These are phyloP conservation scores for Fusarium acutatum DNA, from an alignment of 2,329 filamentous ascomycete species.

Conservation along the genomic window DNA sequence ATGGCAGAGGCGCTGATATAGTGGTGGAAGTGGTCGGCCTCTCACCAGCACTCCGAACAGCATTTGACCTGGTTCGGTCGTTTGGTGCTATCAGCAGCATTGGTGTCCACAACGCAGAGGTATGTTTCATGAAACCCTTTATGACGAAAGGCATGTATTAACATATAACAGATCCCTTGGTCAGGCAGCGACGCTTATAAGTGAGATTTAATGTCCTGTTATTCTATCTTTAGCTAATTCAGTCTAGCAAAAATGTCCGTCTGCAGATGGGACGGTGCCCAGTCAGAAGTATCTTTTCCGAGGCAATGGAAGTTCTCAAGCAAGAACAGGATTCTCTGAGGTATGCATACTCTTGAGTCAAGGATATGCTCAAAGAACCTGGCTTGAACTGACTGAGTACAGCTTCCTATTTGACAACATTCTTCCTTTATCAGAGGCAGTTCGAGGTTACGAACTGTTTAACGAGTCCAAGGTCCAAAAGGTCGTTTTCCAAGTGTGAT, in stretches of 20 bases:
- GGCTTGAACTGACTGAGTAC: background rate
- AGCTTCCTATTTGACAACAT: constrained; percentile 81
- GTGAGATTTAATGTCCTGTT: constrained; percentile 43
- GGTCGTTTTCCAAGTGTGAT: constrained; percentile 64
- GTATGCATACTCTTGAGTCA: constrained; percentile 53
- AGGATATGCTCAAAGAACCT: background rate
- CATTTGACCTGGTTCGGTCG: constrained; percentile 74
- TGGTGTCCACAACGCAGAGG: constrained; percentile 78
- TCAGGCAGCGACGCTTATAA: constrained; percentile 68
- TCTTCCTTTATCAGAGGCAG: constrained; percentile 73
- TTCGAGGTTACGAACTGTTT: constrained; percentile 75
- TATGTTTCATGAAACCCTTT: too few relatives aligned
- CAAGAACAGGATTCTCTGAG: constrained; percentile 71
- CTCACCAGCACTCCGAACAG: constrained; percentile 73
- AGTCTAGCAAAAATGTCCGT: constrained; percentile 71
- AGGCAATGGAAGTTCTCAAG: constrained; percentile 70
- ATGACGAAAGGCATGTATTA: too few relatives aligned
- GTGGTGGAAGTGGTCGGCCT: constrained; percentile 83
- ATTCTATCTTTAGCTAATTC: constrained; percentile 12
- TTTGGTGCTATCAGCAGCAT: constrained; percentile 79
- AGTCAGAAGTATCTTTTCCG: constrained; percentile 73
- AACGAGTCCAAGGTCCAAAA: constrained; percentile 78
- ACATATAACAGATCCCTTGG: constrained; percentile 67
- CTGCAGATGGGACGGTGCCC: constrained; percentile 83
- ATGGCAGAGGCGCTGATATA: constrained; percentile 84